Evolutionary conservation across 805 yeast species (phyloP).

Genomic region (Candida adriatica): DNA sequence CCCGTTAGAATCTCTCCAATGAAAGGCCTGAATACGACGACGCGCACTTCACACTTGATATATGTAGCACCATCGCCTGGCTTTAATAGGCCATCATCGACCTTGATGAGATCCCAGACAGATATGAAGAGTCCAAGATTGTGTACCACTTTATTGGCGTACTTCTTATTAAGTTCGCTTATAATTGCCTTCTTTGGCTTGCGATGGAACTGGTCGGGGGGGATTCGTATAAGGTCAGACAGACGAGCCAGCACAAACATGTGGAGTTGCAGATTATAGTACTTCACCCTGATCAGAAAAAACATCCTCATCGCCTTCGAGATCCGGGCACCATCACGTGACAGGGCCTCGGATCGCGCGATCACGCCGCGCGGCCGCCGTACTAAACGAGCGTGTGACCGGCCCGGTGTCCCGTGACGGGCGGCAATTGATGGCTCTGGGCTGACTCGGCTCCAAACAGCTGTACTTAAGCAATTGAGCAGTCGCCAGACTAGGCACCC

Average conservation of each 20-base stretch:
- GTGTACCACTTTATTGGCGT: slow-evolving; percentile 77
- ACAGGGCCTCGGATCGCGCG: no score
- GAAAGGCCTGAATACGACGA: slow-evolving; percentile 86
- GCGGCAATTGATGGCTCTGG: no score
- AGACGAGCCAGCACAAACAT: slow-evolving; percentile 86
- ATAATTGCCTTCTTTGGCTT: slow-evolving; percentile 68
- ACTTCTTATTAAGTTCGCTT: slow-evolving; percentile 77
- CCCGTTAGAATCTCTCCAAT: slow-evolving; percentile 91
- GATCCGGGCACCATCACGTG: no score
- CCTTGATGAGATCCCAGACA: slow-evolving; percentile 74
- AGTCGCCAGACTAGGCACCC: no score
- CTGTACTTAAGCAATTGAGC: no score
- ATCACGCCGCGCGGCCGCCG: no score
- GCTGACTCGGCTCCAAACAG: no score
- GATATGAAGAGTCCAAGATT: slow-evolving; percentile 80
- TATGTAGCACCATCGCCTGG: slow-evolving; percentile 94
- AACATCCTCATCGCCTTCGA: no score
- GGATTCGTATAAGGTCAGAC: slow-evolving; percentile 79
- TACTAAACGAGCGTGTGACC: no score
- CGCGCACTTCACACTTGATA: slow-evolving; percentile 66
- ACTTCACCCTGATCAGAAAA: no score
- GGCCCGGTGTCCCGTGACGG: no score
- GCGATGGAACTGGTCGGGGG: slow-evolving; percentile 75
- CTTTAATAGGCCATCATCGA: slow-evolving; percentile 81
- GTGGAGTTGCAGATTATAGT: no score